Percentiles rank a stretch among this genome's conserved stretches.
Evolutionary conservation across 306 rosid species (phyloP).

Genomic region (Glycine tomentella): DNA sequence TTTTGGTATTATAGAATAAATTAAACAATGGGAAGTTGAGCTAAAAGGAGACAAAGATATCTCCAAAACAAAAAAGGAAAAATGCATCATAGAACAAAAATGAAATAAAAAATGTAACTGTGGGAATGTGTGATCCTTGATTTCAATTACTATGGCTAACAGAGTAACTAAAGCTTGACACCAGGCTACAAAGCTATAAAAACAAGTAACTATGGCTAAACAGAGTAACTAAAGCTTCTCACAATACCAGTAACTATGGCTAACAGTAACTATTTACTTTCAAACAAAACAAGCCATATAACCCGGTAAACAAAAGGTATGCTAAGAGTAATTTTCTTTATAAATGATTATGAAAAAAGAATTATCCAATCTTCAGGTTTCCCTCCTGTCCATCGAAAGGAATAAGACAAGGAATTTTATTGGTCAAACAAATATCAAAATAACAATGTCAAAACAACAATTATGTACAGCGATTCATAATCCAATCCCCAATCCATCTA

Average conservation of each 20-base stretch:
- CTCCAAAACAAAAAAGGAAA: not conserved
- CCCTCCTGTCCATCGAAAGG: not conserved
- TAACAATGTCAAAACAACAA: not conserved
- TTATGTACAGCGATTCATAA: not conserved
- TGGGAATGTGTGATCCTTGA: not conserved
- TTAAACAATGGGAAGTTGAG: not conserved
- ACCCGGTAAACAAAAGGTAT: not conserved
- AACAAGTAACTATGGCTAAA: not conserved
- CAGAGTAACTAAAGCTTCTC: constrained; percentile 18
- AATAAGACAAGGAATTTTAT: constrained; percentile 2
- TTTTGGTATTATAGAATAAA: constrained; percentile 18
- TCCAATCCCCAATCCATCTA: not conserved
- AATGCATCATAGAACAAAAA: constrained; percentile 2
- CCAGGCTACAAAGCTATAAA: not conserved
- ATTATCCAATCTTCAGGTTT: constrained; percentile 14
- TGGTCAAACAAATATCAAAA: constrained; percentile 8
- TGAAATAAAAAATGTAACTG: not conserved
- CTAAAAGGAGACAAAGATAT: not conserved
- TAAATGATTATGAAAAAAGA: not conserved
- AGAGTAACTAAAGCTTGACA: not conserved
- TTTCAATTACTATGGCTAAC: not conserved
- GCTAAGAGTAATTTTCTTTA: not conserved
- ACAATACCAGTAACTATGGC: not conserved
- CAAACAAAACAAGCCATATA: not conserved
- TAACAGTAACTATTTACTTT: constrained; percentile 2